Conservation (phyloP, 345 rosid genomes). For the sweet orange (Citrus sinensis) region DVS_A1.0 CM039169.1:3011001-3011500, state of each 20-base stretch:
- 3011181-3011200: too few relatives aligned
- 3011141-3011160: not conserved
- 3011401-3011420: too few relatives aligned
- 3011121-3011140: not conserved
- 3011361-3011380: too few relatives aligned
- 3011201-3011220: too few relatives aligned
- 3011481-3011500: too few relatives aligned
- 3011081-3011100: not conserved
- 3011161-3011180: not conserved
- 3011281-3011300: not conserved
- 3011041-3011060: slow-evolving; percentile 14
- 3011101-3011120: not conserved
- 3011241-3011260: not conserved
- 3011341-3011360: too few relatives aligned
- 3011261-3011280: not conserved
- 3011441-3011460: too few relatives aligned
- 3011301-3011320: not conserved
- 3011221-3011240: too few relatives aligned
- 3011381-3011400: too few relatives aligned
- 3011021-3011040: slow-evolving; percentile 15
- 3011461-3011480: too few relatives aligned
- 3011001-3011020: slow-evolving; percentile 19
- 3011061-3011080: slow-evolving; percentile 3
- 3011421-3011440: too few relatives aligned
- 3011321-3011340: not conserved